A percentile compares a stretch with the other conserved stretches of the same genome.
Conservation (phyloP, 2,329 filamentous ascomycete genomes). For the Monosporascus ibericus region DNA sequence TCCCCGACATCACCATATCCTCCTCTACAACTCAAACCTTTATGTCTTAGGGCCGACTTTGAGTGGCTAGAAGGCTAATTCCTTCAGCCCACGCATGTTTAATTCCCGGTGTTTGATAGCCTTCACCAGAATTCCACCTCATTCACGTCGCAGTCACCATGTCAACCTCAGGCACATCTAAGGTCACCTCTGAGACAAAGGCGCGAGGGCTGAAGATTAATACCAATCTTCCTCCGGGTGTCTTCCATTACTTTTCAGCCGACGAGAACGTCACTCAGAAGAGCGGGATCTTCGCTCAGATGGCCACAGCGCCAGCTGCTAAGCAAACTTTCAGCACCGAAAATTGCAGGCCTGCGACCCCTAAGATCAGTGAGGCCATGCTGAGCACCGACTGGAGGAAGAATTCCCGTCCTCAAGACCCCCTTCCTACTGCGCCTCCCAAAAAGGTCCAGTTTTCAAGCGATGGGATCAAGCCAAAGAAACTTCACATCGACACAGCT, state of each 20-base stretch:
- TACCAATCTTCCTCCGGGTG: not conserved
- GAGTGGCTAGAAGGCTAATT: too few species aligned
- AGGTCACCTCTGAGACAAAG: conserved; percentile 2
- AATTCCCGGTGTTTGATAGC: not conserved
- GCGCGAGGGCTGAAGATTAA: conserved; percentile 3
- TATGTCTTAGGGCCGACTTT: too few species aligned
- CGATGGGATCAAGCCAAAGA: conserved; percentile 5
- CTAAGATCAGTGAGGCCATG: conserved; percentile 7
- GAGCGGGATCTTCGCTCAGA: not conserved
- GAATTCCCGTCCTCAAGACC: conserved; percentile 8
- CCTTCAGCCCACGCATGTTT: not conserved
- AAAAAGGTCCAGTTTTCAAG: conserved; percentile 10
- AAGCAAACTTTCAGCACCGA: not conserved
- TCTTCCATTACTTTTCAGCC: not conserved
- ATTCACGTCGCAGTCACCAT: not conserved
- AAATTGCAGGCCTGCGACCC: not conserved
- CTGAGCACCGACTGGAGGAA: conserved; percentile 10
- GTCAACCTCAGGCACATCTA: not conserved
- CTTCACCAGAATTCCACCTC: not conserved
- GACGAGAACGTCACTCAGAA: not conserved
- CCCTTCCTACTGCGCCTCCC: conserved; percentile 12
- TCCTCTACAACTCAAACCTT: not conserved
- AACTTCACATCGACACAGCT: conserved; percentile 9
- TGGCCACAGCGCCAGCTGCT: not conserved
- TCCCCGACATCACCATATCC: not conserved